phyloP scores from a whole-genome alignment of 176 grass and related monocot species.

The Carex myosuroides region DNA sequence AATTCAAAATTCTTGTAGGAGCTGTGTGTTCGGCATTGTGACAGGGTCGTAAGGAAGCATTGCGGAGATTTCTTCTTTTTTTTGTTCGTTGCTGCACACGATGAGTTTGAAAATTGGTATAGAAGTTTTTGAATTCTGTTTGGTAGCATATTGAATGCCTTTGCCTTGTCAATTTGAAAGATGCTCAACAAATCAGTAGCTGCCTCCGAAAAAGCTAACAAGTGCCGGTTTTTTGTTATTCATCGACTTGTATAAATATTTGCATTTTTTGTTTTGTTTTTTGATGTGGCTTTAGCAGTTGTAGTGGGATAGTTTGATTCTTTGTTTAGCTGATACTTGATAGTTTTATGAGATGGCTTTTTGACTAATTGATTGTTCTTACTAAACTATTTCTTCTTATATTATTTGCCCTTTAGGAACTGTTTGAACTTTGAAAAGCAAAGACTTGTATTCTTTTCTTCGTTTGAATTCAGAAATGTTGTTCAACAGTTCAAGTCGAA shows the following conservation, averaged over 20 bases:
- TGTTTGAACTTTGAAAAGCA: too few relatives aligned
- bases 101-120: background rate
- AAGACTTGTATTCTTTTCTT: background rate
- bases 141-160: background rate
- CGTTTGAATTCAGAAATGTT: background rate
- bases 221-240: background rate
- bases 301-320: slow-evolving; percentile 7
- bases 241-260: slow-evolving; percentile 15
- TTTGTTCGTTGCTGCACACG: background rate
- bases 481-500: background rate
- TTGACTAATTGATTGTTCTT: background rate
- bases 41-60: background rate
- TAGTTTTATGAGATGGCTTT: background rate
- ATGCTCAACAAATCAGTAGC: background rate
- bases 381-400: background rate
- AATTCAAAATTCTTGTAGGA: slow-evolving; percentile 33
- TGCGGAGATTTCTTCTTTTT: background rate
- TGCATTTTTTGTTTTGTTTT: background rate
- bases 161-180: background rate
- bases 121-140: background rate
- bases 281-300: background rate
- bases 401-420: background rate
- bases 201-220: background rate
- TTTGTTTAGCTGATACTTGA: background rate
- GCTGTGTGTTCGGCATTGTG: slow-evolving; percentile 65